Conservation (phyloP, 176 grass and related monocot genomes). For the Sorghum bicolor region Sorghum_bicolor_NCBIv3 NC_012879.2:53984501-53985000, state of each 20-base stretch:
- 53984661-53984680: slow-evolving; percentile 24
- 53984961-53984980: slow-evolving; percentile 40
- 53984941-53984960: slow-evolving; percentile 52
- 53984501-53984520: not conserved
- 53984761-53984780: slow-evolving; percentile 35
- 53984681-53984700: slow-evolving; percentile 3
- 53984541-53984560: slow-evolving; percentile 1
- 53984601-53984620: not conserved
- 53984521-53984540: not conserved
- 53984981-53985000: slow-evolving; percentile 60
- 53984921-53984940: slow-evolving; percentile 52
- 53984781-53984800: not conserved
- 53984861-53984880: slow-evolving; percentile 72
- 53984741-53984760: slow-evolving; percentile 61
- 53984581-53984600: slow-evolving; percentile 25
- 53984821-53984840: not conserved
- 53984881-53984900: slow-evolving; percentile 44
- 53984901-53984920: slow-evolving; percentile 33
- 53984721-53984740: slow-evolving; percentile 14
- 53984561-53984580: not conserved
- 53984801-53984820: no score
- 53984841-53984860: slow-evolving; percentile 24
- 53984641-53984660: slow-evolving; percentile 40
- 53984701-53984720: not conserved
- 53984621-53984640: slow-evolving; percentile 53